These are phyloP conservation scores for Xylogone sp. DNA, from an alignment of 2,329 filamentous ascomycete species.

Conservation along the genomic window DNA sequence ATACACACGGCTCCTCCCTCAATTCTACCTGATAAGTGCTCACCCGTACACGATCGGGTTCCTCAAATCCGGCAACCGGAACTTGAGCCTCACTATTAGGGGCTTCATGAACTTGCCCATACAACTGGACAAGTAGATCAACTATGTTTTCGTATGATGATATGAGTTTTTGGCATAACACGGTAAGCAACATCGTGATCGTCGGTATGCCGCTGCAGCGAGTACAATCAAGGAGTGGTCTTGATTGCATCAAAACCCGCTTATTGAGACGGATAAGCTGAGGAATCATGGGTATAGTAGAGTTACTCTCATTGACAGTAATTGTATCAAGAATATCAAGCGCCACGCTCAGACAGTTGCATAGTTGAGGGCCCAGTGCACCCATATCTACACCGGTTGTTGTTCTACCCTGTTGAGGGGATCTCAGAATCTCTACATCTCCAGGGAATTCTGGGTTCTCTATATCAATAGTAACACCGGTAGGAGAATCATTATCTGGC, in stretches of 20 bases:
- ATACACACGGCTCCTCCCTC: conserved; percentile 2
- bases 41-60: neutral
- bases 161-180: neutral
- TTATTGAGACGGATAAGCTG: neutral
- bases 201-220: neutral
- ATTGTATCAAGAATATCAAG: neutral
- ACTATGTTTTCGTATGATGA: neutral
- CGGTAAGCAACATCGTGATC: neutral
- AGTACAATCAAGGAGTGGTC: neutral
- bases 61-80: neutral
- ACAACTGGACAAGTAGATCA: neutral
- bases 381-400: neutral
- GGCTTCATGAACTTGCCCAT: neutral
- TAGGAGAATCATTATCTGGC: too few relatives aligned
- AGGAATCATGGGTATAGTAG: neutral
- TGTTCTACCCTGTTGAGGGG: neutral
- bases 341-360: neutral
- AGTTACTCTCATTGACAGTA: neutral
- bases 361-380: neutral
- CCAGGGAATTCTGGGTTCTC: neutral
- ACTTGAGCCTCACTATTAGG: neutral
- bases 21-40: neutral
- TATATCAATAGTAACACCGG: neutral
- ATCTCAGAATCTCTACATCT: neutral
- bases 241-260: neutral